phyloP scores from a whole-genome alignment of 1,284 basidiomycete species.

The Mycena sp. region DNA sequence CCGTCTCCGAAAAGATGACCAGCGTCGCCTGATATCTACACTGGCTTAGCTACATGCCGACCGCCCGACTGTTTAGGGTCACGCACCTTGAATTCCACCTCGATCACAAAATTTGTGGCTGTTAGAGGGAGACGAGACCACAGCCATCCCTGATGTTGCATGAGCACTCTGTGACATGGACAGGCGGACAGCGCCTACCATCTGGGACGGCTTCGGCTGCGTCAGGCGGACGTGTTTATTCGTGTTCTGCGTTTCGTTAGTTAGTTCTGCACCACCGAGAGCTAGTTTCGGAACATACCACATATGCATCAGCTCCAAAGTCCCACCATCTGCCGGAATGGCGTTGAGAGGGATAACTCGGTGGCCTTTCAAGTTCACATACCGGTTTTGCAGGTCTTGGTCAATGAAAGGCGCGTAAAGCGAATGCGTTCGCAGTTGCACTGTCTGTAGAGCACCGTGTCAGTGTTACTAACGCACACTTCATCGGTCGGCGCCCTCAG shows the following conservation, averaged over 20 bases:
- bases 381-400: conserved; percentile 80
- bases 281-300: conserved; percentile 69
- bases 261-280: too few species aligned
- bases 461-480: too few species aligned
- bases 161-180: conserved; percentile 1
- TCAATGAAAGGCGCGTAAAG: conserved; percentile 32
- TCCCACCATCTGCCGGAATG: conserved; percentile 85
- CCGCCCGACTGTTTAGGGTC: neutral
- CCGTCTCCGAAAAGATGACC: conserved; percentile 89
- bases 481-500: too few species aligned
- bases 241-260: conserved; percentile 87
- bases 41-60: conserved; percentile 2
- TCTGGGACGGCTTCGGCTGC: conserved; percentile 70
- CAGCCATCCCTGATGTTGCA: conserved; percentile 80
- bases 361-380: conserved; percentile 32
- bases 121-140: conserved; percentile 92
- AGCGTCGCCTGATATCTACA: conserved; percentile 81
- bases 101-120: conserved; percentile 82
- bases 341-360: neutral
- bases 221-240: conserved; percentile 90
- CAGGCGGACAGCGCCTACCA: conserved; percentile 53
- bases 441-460: conserved; percentile 29
- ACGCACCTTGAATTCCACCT: conserved; percentile 92
- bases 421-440: conserved; percentile 32
- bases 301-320: conserved; percentile 88